Conservation (phyloP, 2,329 filamentous ascomycete species). For the Orbilia brochopaga region DNA sequence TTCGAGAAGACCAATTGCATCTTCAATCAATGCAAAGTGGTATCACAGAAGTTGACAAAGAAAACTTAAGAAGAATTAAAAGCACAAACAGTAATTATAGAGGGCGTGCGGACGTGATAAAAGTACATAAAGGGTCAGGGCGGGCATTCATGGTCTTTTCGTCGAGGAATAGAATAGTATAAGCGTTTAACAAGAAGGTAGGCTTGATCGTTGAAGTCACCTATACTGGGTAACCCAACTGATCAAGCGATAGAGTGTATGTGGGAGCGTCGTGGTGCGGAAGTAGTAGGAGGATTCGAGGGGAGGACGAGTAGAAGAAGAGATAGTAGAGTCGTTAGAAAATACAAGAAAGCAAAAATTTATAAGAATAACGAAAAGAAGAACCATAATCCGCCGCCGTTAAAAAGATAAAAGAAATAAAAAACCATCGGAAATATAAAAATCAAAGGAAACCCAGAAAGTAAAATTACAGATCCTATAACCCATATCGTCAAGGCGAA, state of each 20-base stretch:
- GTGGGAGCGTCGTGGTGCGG: too few species aligned
- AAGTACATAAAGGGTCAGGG: not conserved
- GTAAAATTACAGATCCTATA: conserved; percentile 31
- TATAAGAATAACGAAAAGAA: not conserved
- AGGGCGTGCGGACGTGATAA: not conserved
- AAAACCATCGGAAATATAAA: not conserved
- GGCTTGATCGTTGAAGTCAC: too few species aligned
- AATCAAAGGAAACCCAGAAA: not conserved
- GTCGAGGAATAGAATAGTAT: too few species aligned
- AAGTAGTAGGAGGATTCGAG: not conserved
- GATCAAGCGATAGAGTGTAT: too few species aligned
- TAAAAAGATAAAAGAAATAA: not conserved
- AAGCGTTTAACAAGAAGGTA: too few species aligned
- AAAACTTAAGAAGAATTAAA: not conserved
- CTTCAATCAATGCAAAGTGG: not conserved
- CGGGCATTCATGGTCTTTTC: too few species aligned
- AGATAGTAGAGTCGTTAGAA: too few species aligned
- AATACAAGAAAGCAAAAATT: not conserved
- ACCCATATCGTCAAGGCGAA: conserved; percentile 3
- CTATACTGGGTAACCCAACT: too few species aligned
- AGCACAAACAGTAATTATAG: not conserved
- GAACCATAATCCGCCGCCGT: too few species aligned
- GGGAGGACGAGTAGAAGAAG: too few species aligned
- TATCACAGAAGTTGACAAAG: not conserved
- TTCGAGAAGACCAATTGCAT: not conserved